A percentile compares a stretch with the other conserved stretches of the same genome.
phyloP scores from a whole-genome alignment of 345 rosid genomes.

The Capsella bursapastoris region DNA sequence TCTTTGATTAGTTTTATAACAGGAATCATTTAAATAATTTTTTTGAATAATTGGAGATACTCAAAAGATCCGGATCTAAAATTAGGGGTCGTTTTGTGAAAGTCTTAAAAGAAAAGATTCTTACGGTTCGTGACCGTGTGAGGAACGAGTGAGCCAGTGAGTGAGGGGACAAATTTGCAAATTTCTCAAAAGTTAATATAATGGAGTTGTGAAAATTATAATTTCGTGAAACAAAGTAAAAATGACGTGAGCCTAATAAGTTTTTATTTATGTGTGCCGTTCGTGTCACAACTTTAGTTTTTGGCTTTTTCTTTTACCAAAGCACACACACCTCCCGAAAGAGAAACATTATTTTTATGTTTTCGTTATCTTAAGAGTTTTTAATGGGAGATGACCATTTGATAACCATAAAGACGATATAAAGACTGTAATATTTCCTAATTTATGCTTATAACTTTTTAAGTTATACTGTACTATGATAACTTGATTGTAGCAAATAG shows the following conservation, averaged over 20 bases:
- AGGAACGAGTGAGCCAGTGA: conserved; percentile 14
- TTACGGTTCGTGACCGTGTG: conserved; percentile 14
- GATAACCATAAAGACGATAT: conserved; percentile 27
- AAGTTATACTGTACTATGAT: background rate
- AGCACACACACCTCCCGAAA: conserved; percentile 27
- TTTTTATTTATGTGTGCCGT: conserved; percentile 32
- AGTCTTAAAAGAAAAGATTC: background rate
- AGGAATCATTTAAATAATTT: background rate
- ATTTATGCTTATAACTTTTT: background rate
- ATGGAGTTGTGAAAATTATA: background rate
- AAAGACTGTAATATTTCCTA: conserved; percentile 19
- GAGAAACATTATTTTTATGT: conserved; percentile 32
- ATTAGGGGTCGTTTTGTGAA: conserved; percentile 1
- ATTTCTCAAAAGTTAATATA: background rate
- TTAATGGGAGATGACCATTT: conserved; percentile 40
- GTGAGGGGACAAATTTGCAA: conserved; percentile 7
- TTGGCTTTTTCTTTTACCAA: conserved; percentile 21
- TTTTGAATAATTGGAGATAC: background rate
- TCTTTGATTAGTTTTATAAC: background rate
- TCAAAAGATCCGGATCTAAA: background rate
- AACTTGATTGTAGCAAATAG: background rate
- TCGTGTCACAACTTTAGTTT: conserved; percentile 38
- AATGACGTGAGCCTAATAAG: conserved; percentile 17
- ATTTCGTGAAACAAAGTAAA: background rate
- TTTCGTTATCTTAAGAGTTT: conserved; percentile 32